phyloP scores from a whole-genome alignment of 192 early-diverging fungal genomes.

The Podila clonocystis region DNA sequence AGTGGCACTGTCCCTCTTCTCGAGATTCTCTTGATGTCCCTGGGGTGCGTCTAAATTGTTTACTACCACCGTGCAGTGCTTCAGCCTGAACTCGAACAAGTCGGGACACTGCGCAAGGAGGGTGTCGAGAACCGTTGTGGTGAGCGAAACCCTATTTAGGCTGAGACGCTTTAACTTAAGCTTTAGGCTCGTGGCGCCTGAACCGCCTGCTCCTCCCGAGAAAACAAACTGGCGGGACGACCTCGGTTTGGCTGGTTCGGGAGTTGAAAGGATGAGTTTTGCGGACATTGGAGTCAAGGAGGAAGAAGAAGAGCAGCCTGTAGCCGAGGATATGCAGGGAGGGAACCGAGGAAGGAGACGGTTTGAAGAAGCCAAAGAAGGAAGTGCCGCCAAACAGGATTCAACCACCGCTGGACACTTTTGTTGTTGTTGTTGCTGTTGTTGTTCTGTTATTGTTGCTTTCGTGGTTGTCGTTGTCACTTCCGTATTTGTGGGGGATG shows the following conservation, averaged over 20 bases:
- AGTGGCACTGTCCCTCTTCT: neutral
- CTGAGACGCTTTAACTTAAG: constrained; percentile 5
- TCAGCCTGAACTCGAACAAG: constrained; percentile 5
- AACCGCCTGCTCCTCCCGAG: too few relatives aligned
- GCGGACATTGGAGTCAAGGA: neutral
- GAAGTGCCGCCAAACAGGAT: too few relatives aligned
- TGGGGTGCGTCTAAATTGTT: neutral
- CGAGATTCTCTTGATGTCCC: neutral
- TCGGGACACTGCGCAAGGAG: neutral
- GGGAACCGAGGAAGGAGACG: too few relatives aligned
- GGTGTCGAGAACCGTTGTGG: constrained; percentile 1
- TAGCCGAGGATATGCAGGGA: too few relatives aligned
- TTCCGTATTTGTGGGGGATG: neutral
- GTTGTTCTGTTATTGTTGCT: neutral
- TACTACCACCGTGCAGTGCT: neutral
- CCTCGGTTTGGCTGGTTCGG: too few relatives aligned
- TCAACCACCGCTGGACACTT: neutral
- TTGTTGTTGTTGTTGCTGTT: neutral
- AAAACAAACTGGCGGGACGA: too few relatives aligned
- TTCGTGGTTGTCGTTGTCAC: neutral
- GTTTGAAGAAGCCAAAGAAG: too few relatives aligned
- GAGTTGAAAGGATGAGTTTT: neutral
- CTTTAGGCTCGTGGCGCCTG: too few relatives aligned
- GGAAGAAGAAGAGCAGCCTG: too few relatives aligned
- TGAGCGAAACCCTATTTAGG: neutral